These are phyloP conservation scores for Fonsecaea monophora DNA, from an alignment of 2,329 filamentous ascomycete genomes.

Conservation along the genomic window DNA sequence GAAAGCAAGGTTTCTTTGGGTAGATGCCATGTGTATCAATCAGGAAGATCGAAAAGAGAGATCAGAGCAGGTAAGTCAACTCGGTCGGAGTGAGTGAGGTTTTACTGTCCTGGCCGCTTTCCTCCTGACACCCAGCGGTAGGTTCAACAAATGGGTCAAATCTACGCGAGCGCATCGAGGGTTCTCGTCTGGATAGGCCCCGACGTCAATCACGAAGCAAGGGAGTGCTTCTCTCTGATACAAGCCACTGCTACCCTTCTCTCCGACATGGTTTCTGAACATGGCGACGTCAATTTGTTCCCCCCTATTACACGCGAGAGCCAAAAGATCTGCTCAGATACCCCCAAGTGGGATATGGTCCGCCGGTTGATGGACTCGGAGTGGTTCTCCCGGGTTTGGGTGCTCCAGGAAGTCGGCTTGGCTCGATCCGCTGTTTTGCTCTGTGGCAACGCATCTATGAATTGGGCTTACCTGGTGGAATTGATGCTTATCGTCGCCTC, in stretches of 20 bases:
- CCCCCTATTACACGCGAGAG: conserved; percentile 8
- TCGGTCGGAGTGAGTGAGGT: no score
- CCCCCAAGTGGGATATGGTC: conserved; percentile 18
- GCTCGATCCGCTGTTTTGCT: conserved; percentile 17
- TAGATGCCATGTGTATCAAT: conserved; percentile 42
- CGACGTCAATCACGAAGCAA: conserved; percentile 14
- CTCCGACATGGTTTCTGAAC: conserved; percentile 1
- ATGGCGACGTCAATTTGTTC: conserved; percentile 15
- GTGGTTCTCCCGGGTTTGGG: conserved; percentile 31
- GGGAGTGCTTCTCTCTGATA: conserved; percentile 15
- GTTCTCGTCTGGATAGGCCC: conserved; percentile 40
- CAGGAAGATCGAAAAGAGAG: conserved; percentile 38
- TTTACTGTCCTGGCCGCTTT: neutral
- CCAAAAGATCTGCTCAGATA: neutral
- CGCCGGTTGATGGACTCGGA: conserved; percentile 15
- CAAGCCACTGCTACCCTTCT: conserved; percentile 12
- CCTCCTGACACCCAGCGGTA: conserved; percentile 10
- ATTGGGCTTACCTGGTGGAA: conserved; percentile 22
- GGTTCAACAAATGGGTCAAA: conserved; percentile 39
- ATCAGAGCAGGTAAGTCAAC: conserved; percentile 15
- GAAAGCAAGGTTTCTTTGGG: conserved; percentile 31
- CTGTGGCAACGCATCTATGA: conserved; percentile 21
- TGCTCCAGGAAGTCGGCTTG: conserved; percentile 29
- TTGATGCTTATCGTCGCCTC: conserved; percentile 17
- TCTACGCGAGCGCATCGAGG: conserved; percentile 35